A percentile compares a stretch with the other conserved stretches of the same genome.
phyloP scores from a whole-genome alignment of 2,329 filamentous ascomycete species.

The Fusarium longipes region DNA sequence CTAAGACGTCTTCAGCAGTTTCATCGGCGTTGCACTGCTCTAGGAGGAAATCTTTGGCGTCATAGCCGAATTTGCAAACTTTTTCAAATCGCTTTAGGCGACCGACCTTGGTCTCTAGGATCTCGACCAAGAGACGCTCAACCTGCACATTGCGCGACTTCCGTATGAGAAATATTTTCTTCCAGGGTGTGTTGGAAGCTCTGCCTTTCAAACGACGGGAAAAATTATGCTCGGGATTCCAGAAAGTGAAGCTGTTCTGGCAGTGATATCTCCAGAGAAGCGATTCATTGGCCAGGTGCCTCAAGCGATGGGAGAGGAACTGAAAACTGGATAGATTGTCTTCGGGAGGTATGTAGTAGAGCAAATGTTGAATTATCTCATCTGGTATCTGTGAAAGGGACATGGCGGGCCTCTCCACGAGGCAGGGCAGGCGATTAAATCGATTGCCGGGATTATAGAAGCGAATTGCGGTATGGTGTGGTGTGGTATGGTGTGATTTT shows the following conservation, averaged over 20 bases:
- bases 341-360: constrained; percentile 70
- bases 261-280: constrained; percentile 87
- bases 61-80: constrained; percentile 80
- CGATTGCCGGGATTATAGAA: constrained; percentile 7
- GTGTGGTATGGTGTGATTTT: constrained; percentile 15
- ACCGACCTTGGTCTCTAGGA: constrained; percentile 76
- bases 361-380: constrained; percentile 85
- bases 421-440: constrained; percentile 22
- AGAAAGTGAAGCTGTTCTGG: constrained; percentile 74
- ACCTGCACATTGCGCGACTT: constrained; percentile 64
- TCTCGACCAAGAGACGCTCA: constrained; percentile 69
- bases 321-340: constrained; percentile 63
- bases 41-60: constrained; percentile 87
- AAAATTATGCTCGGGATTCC: constrained; percentile 75
- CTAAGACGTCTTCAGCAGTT: constrained; percentile 77
- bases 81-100: constrained; percentile 76
- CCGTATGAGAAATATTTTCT: constrained; percentile 70
- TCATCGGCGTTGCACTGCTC: constrained; percentile 70
- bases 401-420: constrained; percentile 44
- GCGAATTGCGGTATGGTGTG: constrained; percentile 22
- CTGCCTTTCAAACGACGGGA: constrained; percentile 63
- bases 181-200: constrained; percentile 77
- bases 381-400: constrained; percentile 72
- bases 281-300: constrained; percentile 74
- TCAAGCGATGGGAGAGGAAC: constrained; percentile 70